Evolutionary conservation across 768 basidiomycete species (phyloP).

Genomic region (Gymnopilus junonius): DNA sequence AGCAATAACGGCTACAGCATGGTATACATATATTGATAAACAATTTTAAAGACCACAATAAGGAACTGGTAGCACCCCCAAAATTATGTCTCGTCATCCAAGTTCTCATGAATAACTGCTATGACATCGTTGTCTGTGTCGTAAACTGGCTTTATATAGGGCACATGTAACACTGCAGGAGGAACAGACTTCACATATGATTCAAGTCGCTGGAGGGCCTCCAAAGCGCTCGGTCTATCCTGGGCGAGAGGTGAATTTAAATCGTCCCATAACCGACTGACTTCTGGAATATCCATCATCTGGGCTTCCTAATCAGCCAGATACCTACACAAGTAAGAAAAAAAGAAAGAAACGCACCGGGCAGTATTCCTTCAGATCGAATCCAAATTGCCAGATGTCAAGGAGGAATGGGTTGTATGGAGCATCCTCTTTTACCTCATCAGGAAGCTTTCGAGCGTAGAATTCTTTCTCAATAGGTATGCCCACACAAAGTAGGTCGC

Average conservation of each 20-base stretch:
- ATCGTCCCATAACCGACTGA: not conserved
- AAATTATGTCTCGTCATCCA: too few species aligned
- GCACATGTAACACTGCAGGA: not conserved
- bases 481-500: not conserved
- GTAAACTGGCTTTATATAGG: too few species aligned
- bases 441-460: not conserved
- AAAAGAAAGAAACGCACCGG: too few species aligned
- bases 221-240: not conserved
- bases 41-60: too few species aligned
- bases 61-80: too few species aligned
- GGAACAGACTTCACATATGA: not conserved
- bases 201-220: not conserved
- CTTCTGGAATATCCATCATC: not conserved
- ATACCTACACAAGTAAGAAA: too few species aligned
- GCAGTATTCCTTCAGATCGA: not conserved
- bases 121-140: too few species aligned
- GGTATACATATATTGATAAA: too few species aligned
- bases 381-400: conserved; percentile 16
- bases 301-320: not conserved
- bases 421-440: not conserved
- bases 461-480: not conserved
- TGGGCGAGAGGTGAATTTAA: not conserved
- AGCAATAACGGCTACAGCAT: too few species aligned
- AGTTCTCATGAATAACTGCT: too few species aligned
- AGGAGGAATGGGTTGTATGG: conserved; percentile 10